These are phyloP conservation scores for Paraphaeosphaeria minitans DNA, from an alignment of 2,329 filamentous ascomycete genomes.

Conservation along the genomic window DNA sequence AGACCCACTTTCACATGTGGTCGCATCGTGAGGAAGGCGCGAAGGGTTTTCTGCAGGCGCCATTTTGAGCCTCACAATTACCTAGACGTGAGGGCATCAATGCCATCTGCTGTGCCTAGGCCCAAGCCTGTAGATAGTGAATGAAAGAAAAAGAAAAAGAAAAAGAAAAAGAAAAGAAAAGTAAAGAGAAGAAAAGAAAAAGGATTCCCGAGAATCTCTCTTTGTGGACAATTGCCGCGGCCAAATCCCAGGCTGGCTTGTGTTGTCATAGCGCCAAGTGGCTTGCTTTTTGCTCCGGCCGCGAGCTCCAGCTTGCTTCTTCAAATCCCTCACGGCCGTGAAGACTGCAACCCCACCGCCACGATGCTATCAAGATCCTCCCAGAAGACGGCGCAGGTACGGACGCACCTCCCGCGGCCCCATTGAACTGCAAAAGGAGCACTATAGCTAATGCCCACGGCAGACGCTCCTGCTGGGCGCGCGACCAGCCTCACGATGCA, in stretches of 20 bases:
- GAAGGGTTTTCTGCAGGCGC: conserved; percentile 5
- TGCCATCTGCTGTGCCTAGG: not conserved
- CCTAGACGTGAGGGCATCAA: no score
- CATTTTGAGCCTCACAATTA: not conserved
- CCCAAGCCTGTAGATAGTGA: not conserved
- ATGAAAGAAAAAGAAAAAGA: not conserved
- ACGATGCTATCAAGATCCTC: conserved; percentile 54
- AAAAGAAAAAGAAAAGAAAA: not conserved
- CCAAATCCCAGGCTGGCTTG: conserved; percentile 28
- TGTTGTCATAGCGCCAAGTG: conserved; percentile 36
- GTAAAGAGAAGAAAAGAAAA: not conserved
- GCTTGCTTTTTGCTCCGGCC: conserved; percentile 38
- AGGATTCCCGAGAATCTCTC: conserved; percentile 13
- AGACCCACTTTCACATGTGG: conserved; percentile 13
- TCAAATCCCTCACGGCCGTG: conserved; percentile 44
- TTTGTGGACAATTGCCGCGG: conserved; percentile 24
- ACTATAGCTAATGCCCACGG: conserved; percentile 30
- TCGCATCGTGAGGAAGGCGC: not conserved
- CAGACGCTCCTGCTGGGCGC: conserved; percentile 63
- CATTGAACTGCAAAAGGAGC: conserved; percentile 29
- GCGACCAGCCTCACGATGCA: conserved; percentile 53
- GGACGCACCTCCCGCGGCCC: conserved; percentile 23
- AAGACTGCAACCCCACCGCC: conserved; percentile 31
- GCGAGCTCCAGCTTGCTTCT: conserved; percentile 43
- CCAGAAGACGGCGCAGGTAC: conserved; percentile 56